These are phyloP conservation scores for Globisporangium solare DNA, from an alignment of 352 stramenopile genomes.

Conservation along the genomic window DNA sequence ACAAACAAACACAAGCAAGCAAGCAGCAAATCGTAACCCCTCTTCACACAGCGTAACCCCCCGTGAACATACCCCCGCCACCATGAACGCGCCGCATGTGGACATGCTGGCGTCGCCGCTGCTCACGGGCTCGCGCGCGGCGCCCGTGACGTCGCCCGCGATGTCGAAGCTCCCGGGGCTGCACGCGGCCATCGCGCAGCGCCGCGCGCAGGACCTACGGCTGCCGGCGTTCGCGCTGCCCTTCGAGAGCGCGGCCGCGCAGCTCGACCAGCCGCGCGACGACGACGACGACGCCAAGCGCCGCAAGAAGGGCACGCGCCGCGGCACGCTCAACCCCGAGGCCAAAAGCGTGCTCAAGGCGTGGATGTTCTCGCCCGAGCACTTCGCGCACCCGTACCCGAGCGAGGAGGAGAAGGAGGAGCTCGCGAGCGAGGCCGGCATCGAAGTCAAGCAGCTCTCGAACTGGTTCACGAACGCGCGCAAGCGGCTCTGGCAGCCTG, in stretches of 20 bases:
- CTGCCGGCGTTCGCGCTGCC: constrained; percentile 38
- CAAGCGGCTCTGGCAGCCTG: constrained; percentile 83
- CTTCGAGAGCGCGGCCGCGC: constrained; percentile 10
- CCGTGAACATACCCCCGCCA: too few species aligned
- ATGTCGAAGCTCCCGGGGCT: constrained; percentile 55
- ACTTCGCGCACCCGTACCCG: constrained; percentile 85
- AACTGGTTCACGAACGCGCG: constrained; percentile 90
- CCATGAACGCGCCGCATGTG: too few species aligned
- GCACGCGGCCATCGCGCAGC: constrained; percentile 57
- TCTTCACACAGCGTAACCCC: too few species aligned
- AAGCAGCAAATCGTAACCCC: not conserved
- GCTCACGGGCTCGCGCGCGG: constrained; percentile 24
- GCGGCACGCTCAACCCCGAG: constrained; percentile 76
- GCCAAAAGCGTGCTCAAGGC: constrained; percentile 86
- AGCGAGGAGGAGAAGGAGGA: constrained; percentile 88
- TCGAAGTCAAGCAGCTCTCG: constrained; percentile 86
- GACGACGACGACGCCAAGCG: constrained; percentile 20
- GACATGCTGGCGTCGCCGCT: constrained; percentile 29
- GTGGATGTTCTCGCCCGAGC: constrained; percentile 87
- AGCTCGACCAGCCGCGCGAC: too few species aligned
- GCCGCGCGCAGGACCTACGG: constrained; percentile 34
- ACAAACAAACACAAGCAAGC: not conserved
- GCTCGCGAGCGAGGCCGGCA: constrained; percentile 68
- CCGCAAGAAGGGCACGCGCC: constrained; percentile 77
- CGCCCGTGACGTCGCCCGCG: constrained; percentile 34